Evolutionary conservation across 768 basidiomycete species (phyloP), one percentile per base, ranked within the genome.

Genomic region (Trametes gibbosa): DNA sequence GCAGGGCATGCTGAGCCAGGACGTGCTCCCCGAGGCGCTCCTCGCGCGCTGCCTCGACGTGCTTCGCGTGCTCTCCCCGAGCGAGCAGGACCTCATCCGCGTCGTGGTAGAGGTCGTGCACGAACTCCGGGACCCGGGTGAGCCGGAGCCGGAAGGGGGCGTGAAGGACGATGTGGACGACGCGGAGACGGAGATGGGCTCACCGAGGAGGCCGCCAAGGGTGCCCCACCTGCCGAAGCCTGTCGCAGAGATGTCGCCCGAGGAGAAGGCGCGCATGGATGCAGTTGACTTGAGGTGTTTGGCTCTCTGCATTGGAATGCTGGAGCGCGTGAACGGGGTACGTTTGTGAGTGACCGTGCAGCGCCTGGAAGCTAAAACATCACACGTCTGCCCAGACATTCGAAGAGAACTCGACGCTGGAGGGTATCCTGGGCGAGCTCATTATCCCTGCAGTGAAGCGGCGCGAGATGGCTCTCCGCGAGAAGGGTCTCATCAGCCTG

Each of bases 391-490:
- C n/a, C n/a, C n/a, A 82, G 81, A 81, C 79, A 1, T 82, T 83
- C 52, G 81, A 85, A 62, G 86, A 89, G 59, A 87, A 89, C 68
- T 84, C 86, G 7, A 86, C 83, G 4, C 72, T 90, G 58, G 83
- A 85, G 59, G 89, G 90, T 25, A 72, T 80, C 21, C 69, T 84
- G 71, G 77, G 90, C 10, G 93, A 98, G 65, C 77, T 99, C 17
- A 92, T 98, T 67, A 84, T 97, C 32, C 96, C 96, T 2, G 85
- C 92, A 5, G 91, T 98, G 43, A 86, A 88, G 68, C 84, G 92
- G 52, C 95, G 95, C 73, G 93, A 96, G 65, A 79, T 90, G 5
- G 78, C 81, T 0, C 79, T 95, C 66, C 81, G 91, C 40, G 90
- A 93, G 71, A 86, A 89, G 70, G 92, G 92, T 0, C 77, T 95